phyloP scores from a whole-genome alignment of 139 green algal species.

The Chlamydomonas sp. region DNA sequence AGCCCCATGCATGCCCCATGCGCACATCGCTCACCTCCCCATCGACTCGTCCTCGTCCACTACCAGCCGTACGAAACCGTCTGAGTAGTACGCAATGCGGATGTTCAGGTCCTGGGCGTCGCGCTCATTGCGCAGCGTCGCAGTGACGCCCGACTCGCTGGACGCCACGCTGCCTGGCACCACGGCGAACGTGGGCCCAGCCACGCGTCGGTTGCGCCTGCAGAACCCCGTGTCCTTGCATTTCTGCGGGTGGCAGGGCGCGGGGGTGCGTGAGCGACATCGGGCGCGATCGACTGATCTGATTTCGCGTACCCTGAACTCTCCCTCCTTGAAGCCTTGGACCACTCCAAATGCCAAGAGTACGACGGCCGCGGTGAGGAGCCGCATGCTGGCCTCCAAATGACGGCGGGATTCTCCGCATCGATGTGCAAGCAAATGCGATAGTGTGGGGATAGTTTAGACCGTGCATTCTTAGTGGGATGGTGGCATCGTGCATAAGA shows the following conservation, averaged over 20 bases:
- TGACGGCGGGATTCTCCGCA: neutral
- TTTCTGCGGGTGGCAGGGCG: constrained; percentile 48
- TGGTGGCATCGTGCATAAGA: too few relatives aligned
- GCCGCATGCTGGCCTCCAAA: neutral
- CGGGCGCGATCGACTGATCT: neutral
- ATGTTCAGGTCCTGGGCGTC: constrained; percentile 35
- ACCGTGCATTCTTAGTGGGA: neutral
- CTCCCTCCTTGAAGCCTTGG: constrained; percentile 79
- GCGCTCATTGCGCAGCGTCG: constrained; percentile 40
- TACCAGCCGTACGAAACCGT: constrained; percentile 61
- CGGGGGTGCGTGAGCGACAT: neutral
- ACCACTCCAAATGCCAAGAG: neutral
- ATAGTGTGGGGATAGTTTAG: neutral
- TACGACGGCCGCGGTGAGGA: neutral
- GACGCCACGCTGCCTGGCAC: constrained; percentile 42
- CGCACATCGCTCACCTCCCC: constrained; percentile 13
- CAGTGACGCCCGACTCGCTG: constrained; percentile 34
- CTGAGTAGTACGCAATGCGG: constrained; percentile 53
- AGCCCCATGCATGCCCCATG: neutral
- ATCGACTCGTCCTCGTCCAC: constrained; percentile 57
- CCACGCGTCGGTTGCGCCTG: constrained; percentile 55
- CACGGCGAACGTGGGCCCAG: constrained; percentile 47
- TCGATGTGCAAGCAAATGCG: neutral
- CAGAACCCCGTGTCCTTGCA: constrained; percentile 84
- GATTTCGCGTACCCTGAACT: constrained; percentile 84